Base-by-base conservation (phyloP, 2,329 filamentous ascomycete genomes). In the Alternaria triticimaculans region DNA sequence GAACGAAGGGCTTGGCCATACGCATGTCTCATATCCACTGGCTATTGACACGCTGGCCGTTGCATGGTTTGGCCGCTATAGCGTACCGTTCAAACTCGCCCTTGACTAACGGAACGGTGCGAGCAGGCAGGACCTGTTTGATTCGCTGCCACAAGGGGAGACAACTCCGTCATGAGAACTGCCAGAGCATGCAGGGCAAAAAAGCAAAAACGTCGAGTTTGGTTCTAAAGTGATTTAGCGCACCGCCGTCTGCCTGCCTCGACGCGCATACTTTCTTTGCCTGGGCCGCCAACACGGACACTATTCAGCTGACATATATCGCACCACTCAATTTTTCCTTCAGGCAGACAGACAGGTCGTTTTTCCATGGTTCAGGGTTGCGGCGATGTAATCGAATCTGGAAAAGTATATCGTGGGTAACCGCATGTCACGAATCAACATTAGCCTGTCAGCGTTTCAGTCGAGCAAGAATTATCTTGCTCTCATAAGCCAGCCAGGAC, bases 31-130 rank as follows among this genome's bases (percentile, higher is more conserved):
- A 41, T 2, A 25, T 53, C 30, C 8, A 53, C 49, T 53, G 30
- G 49, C 28, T 37, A 23, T 37, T 53, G 49, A 53, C 20, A 53
- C 49, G 20, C 30, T 21, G 18, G 49, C 49, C 30, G 49, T 53
- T 53, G 49, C 28, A 41, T 53, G 49, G 49, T 37, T n/a, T 53
- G 20, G 30, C 28, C 49, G 49, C 33, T 55, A 45, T 56, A 56
- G 58, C 43, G 43, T 60, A 49, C 51, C 58, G 21, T 56, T 20
- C 21, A 43, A 33, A 20, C 20, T 30, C 44, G 43, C 12, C 55
- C 50, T 60, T 26, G 21, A 54, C 51, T 43, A 56, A 55, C 58
- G 51, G 58, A 60, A 60, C 58, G 51, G 58, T 48, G 58, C 50
- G 50, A 55, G 58, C 18, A 46, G 28, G 18, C 26, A 41, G 48